Percentiles rank a stretch among this genome's conserved stretches.
phyloP scores from a whole-genome alignment of 169 alveolate genomes.

The Plasmodium gallinaceum region DNA sequence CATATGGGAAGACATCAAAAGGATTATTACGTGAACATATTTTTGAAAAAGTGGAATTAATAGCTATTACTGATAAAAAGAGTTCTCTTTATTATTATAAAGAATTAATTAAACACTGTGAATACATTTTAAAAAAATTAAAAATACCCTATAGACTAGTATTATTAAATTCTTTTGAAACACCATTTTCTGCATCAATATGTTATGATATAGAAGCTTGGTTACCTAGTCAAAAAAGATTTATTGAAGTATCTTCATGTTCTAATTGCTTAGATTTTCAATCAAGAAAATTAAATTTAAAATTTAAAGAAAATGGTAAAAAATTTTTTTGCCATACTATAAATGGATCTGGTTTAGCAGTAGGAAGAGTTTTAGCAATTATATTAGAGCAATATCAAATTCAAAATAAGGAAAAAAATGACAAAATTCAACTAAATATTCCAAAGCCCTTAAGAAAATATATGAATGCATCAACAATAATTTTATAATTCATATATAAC shows the following conservation, averaged over 20 bases:
- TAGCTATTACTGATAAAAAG: conserved; percentile 76
- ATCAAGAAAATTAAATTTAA: conserved; percentile 78
- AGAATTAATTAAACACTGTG: conserved; percentile 82
- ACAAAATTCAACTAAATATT: conserved; percentile 64
- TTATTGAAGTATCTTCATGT: conserved; percentile 85
- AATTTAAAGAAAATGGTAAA: conserved; percentile 54
- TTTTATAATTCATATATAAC: background rate
- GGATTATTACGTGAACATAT: conserved; percentile 86
- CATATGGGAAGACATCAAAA: conserved; percentile 83
- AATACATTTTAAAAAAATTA: conserved; percentile 77
- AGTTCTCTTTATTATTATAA: conserved; percentile 73
- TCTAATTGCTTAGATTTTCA: conserved; percentile 85
- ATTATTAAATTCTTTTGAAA: conserved; percentile 79
- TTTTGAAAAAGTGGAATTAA: conserved; percentile 85
- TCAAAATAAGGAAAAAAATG: conserved; percentile 38
- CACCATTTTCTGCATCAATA: conserved; percentile 79
- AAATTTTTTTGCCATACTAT: conserved; percentile 78
- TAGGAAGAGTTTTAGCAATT: conserved; percentile 85
- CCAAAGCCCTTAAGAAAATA: conserved; percentile 82
- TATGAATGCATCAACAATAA: conserved; percentile 35
- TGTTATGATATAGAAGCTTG: conserved; percentile 85
- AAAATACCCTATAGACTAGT: conserved; percentile 77
- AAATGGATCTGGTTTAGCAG: conserved; percentile 87
- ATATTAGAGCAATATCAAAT: conserved; percentile 82
- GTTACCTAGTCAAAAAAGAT: conserved; percentile 82